A percentile compares a stretch with the other conserved stretches of the same genome.
phyloP scores from a whole-genome alignment of 2,329 filamentous ascomycete species.

The Sporothrix phasma region DNA sequence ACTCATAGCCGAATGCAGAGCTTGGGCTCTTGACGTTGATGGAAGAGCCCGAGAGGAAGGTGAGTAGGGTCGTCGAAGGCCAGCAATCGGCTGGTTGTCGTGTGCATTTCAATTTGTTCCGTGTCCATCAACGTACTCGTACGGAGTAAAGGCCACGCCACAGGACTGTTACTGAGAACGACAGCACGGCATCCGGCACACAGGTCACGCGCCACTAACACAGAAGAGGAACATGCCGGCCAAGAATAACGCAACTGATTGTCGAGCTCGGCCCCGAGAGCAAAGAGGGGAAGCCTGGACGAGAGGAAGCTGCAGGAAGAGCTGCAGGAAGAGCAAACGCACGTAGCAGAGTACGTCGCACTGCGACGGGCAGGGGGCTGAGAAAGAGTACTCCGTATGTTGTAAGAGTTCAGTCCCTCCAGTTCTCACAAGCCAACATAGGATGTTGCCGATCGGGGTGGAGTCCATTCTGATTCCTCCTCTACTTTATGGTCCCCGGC shows the following conservation, averaged over 20 bases:
- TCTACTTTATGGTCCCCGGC: not conserved
- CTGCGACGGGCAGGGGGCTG: not conserved
- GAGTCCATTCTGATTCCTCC: not conserved
- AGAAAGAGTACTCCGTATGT: not conserved
- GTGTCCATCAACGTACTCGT: too few species aligned
- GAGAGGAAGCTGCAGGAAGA: not conserved
- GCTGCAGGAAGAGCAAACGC: not conserved
- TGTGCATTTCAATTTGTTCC: not conserved
- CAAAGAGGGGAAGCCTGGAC: not conserved
- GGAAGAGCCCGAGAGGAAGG: not conserved
- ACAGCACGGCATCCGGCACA: not conserved
- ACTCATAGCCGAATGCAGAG: not conserved
- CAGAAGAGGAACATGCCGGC: not conserved
- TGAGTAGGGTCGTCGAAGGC: too few species aligned
- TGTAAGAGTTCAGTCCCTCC: not conserved
- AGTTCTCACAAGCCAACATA: not conserved
- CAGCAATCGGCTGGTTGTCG: too few species aligned
- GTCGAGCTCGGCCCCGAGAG: not conserved
- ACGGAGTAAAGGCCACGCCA: not conserved
- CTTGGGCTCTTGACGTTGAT: not conserved
- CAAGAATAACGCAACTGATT: not conserved
- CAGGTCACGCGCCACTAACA: not conserved
- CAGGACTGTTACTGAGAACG: not conserved
- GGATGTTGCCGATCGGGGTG: not conserved
- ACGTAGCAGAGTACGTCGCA: not conserved